A percentile compares a stretch with the other conserved stretches of the same genome.
Conservation (phyloP, 2,329 filamentous ascomycete species). For the Chalaropsis ovoidea region DNA sequence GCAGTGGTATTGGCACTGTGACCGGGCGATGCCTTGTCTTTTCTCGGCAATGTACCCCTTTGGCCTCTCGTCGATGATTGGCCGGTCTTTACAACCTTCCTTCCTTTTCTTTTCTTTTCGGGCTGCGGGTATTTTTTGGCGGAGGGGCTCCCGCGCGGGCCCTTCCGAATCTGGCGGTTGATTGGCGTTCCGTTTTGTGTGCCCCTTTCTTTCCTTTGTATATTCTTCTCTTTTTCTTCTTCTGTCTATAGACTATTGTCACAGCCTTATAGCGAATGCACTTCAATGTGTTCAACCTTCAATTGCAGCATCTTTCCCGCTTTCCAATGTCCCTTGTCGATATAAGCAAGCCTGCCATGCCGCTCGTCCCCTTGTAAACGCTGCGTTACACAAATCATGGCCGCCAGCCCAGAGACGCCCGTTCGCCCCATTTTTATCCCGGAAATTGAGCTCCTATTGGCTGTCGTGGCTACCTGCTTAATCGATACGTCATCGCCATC, state of each 20-base stretch:
- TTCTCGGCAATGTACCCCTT: neutral
- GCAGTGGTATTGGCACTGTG: neutral
- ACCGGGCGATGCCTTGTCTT: neutral
- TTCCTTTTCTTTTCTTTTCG: neutral
- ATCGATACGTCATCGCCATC: slow-evolving; percentile 9
- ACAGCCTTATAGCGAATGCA: neutral
- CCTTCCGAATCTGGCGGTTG: neutral
- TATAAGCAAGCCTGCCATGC: neutral
- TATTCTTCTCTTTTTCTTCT: neutral
- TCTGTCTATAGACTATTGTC: slow-evolving; percentile 2
- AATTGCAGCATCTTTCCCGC: neutral
- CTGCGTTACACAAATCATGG: slow-evolving; percentile 1
- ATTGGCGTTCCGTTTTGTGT: neutral
- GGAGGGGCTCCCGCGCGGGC: neutral
- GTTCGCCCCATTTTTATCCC: neutral
- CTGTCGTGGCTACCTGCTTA: neutral
- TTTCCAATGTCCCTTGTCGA: slow-evolving; percentile 11
- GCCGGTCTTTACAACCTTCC: neutral
- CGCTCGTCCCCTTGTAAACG: neutral
- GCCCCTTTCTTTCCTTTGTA: slow-evolving; percentile 6
- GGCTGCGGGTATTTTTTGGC: neutral
- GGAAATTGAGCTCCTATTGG: neutral
- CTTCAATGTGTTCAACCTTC: neutral
- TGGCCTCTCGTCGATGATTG: neutral
- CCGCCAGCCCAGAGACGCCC: neutral